Conservation (phyloP, 495 filamentous ascomycete genomes). For the Friedmanniomyces endolithicus region DNA sequence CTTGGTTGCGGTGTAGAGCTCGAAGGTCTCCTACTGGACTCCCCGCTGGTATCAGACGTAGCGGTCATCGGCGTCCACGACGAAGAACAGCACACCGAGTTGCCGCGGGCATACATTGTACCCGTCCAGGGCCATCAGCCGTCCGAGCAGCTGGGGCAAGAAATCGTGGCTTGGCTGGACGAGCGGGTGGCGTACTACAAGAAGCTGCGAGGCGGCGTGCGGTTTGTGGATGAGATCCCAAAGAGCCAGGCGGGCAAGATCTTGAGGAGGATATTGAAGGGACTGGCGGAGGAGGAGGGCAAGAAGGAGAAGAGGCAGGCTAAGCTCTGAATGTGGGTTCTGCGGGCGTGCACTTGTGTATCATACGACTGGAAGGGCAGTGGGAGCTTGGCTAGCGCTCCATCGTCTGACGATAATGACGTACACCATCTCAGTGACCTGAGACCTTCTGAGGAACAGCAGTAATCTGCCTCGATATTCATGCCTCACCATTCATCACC, state of each 20-base stretch:
- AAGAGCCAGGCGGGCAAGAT: constrained; percentile 26
- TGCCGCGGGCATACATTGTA: constrained; percentile 32
- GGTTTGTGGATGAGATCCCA: constrained; percentile 23
- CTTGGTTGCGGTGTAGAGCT: constrained; percentile 23
- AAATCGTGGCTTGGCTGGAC: constrained; percentile 29
- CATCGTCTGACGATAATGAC: no score
- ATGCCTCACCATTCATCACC: no score
- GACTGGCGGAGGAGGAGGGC: constrained; percentile 14
- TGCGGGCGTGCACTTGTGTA: not conserved
- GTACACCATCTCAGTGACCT: no score
- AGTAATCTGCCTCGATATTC: no score
- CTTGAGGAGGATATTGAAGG: constrained; percentile 24
- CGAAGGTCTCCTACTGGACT: constrained; percentile 26
- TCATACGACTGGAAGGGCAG: not conserved
- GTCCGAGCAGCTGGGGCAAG: constrained; percentile 18
- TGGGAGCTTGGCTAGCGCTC: no score
- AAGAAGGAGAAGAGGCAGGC: constrained; percentile 21
- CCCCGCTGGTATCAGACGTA: constrained; percentile 28
- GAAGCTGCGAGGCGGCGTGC: constrained; percentile 24
- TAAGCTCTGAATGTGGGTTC: not conserved
- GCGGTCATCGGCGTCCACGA: constrained; percentile 32
- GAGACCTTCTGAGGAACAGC: no score
- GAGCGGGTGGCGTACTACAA: constrained; percentile 28
- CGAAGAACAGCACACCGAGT: constrained; percentile 29
- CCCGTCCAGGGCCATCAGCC: constrained; percentile 18